Evolutionary conservation across 129 eudicot species (phyloP).

Genomic region (Solidago caesia): DNA sequence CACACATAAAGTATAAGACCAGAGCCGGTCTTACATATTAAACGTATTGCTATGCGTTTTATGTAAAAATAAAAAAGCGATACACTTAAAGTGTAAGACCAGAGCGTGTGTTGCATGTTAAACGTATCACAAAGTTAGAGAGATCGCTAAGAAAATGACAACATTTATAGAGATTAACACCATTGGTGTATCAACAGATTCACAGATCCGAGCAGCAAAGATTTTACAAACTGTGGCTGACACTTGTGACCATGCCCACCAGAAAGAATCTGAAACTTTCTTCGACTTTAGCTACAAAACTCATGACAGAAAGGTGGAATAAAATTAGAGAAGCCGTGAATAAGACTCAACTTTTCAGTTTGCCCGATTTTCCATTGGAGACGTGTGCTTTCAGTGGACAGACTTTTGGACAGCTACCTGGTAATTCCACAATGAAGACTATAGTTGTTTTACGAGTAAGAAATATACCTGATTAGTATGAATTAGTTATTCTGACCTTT

Average conservation of each 20-base stretch:
- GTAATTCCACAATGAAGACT: slow-evolving; percentile 38
- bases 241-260: slow-evolving; percentile 35
- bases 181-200: slow-evolving; percentile 96
- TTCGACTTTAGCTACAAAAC: slow-evolving; percentile 61
- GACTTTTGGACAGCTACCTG: slow-evolving; percentile 70
- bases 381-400: slow-evolving; percentile 63
- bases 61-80: too few species aligned
- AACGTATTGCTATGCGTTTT: too few species aligned
- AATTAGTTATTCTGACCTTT: not conserved
- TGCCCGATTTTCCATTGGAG: slow-evolving; percentile 55
- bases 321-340: slow-evolving; percentile 69
- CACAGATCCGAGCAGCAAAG: slow-evolving; percentile 89
- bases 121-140: slow-evolving; percentile 41
- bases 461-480: not conserved
- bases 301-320: slow-evolving; percentile 77
- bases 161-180: slow-evolving; percentile 76
- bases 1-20: too few species aligned
- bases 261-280: slow-evolving; percentile 37
- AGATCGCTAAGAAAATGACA: slow-evolving; percentile 82
- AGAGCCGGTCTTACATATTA: too few species aligned
- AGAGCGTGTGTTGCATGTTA: too few species aligned
- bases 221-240: slow-evolving; percentile 66
- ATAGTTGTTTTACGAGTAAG: not conserved
- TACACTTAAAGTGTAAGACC: too few species aligned
- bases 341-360: slow-evolving; percentile 51